phyloP scores from a whole-genome alignment of 257 asterid genomes.

The Ophiorrhiza pumila region DNA sequence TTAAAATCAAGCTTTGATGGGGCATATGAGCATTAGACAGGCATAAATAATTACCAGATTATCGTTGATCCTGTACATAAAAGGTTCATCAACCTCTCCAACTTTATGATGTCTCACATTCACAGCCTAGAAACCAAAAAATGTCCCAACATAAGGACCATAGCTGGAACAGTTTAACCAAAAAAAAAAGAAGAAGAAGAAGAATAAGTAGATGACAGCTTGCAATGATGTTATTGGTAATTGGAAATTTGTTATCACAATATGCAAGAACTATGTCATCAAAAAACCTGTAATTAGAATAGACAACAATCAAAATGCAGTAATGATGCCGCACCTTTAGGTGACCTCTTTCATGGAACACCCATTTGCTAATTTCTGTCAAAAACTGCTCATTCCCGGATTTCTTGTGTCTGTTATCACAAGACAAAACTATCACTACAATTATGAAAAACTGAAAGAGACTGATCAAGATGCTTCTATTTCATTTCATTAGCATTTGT shows the following conservation, averaged over 20 bases:
- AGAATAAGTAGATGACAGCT: neutral
- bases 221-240: neutral
- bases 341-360: conserved; percentile 89
- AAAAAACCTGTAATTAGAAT: neutral
- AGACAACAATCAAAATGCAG: conserved; percentile 4
- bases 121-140: conserved; percentile 48
- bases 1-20: neutral
- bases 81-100: conserved; percentile 71
- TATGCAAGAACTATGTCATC: neutral
- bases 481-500: neutral
- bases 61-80: conserved; percentile 75
- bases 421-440: conserved; percentile 13
- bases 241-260: neutral
- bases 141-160: neutral
- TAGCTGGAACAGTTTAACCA: neutral
- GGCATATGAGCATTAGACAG: neutral
- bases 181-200: neutral
- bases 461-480: neutral
- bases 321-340: conserved; percentile 51
- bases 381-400: conserved; percentile 77
- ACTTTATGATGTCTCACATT: conserved; percentile 70
- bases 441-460: neutral
- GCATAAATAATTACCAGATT: conserved; percentile 55
- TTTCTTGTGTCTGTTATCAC: conserved; percentile 54
- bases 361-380: conserved; percentile 82